Conservation (phyloP, 2,329 filamentous ascomycete genomes). For the Colletotrichum tropicicola region DNA sequence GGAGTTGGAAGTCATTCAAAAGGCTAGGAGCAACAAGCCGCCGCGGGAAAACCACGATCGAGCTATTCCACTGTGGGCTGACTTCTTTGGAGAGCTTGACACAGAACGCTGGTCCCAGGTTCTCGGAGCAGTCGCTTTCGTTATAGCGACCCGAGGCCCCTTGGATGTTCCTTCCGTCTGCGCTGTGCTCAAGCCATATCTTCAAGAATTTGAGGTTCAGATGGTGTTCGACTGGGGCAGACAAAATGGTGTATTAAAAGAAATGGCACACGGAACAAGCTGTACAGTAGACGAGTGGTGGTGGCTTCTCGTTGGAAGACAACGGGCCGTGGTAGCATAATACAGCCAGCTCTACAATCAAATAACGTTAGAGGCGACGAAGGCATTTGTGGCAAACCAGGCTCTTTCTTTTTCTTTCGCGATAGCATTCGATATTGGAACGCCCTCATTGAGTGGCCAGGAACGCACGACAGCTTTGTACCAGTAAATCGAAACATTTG, state of each 20-base stretch:
- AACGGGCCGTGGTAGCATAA: slow-evolving; percentile 27
- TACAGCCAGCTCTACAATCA: neutral
- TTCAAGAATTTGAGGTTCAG: slow-evolving; percentile 71
- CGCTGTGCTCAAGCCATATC: slow-evolving; percentile 62
- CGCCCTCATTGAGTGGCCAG: no score
- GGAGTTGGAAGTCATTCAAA: slow-evolving; percentile 51
- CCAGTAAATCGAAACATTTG: no score
- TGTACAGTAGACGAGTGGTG: slow-evolving; percentile 70
- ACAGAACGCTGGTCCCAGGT: slow-evolving; percentile 71
- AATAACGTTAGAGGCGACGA: no score
- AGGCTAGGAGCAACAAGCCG: slow-evolving; percentile 46
- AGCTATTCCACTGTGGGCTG: slow-evolving; percentile 76
- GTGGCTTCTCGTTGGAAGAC: slow-evolving; percentile 66
- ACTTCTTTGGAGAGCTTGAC: slow-evolving; percentile 70
- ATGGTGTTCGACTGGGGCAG: slow-evolving; percentile 68
- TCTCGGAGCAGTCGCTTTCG: slow-evolving; percentile 68
- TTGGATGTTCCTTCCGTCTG: slow-evolving; percentile 62
- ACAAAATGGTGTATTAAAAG: slow-evolving; percentile 58
- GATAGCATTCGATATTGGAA: no score
- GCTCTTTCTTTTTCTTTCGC: no score
- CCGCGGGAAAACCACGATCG: slow-evolving; percentile 51
- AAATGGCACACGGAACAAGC: slow-evolving; percentile 48
- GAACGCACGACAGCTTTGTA: no score
- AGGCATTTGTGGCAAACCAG: no score
- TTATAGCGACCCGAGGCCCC: slow-evolving; percentile 69